Evolutionary conservation across 768 basidiomycete species (phyloP).

Genomic region (Mycena amicta): DNA sequence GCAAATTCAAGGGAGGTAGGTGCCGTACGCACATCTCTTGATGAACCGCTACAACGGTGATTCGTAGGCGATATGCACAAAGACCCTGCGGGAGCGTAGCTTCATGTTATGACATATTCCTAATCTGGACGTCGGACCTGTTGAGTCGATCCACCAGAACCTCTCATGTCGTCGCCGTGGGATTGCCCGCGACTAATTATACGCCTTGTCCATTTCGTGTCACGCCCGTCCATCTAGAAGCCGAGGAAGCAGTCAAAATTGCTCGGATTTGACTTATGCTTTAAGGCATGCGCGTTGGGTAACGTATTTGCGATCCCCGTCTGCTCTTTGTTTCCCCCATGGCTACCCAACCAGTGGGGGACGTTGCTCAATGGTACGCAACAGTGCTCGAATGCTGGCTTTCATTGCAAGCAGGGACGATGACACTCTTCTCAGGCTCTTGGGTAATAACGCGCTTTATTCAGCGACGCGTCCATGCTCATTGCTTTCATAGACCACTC

Average conservation of each 20-base stretch:
- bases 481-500: conserved; percentile 53
- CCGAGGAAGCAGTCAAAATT: no score
- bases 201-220: conserved; percentile 47
- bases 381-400: no score
- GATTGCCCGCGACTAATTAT: conserved; percentile 43
- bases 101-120: neutral
- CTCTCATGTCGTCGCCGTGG: conserved; percentile 33
- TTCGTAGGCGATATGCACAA: conserved; percentile 45
- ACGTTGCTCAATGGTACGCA: conserved; percentile 53
- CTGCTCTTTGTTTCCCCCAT: conserved; percentile 46
- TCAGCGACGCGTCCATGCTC: neutral
- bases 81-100: conserved; percentile 17
- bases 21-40: conserved; percentile 15
- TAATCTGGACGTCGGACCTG: no score
- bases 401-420: neutral
- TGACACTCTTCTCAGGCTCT: neutral
- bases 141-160: neutral
- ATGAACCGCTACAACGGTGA: conserved; percentile 6
- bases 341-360: conserved; percentile 57
- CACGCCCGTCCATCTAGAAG: no score
- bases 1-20: conserved; percentile 65
- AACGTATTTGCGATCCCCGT: conserved; percentile 35
- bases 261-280: conserved; percentile 29
- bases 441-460: neutral
- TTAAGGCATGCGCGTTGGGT: conserved; percentile 41